Base-by-base conservation (phyloP, 2,329 filamentous ascomycete genomes). In the Pseudogymnoascus sp. region DNA sequence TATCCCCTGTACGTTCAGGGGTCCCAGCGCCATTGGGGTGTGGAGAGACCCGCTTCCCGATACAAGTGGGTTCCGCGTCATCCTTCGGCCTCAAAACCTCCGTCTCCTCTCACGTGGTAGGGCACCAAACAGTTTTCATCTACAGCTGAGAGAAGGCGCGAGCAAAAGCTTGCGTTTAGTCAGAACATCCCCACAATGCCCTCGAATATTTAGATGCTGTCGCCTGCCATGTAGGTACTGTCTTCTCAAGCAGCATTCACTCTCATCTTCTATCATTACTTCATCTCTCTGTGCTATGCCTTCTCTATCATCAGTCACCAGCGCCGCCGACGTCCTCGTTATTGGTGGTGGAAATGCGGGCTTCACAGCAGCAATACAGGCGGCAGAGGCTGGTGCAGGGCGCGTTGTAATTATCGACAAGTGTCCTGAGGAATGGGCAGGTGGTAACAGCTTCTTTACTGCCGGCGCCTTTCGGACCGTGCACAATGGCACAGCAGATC, bases 331-430 rank as follows among this genome's bases (percentile, higher is more conserved):
- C 64, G 74, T 81, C 3, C 66, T 89, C 5, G 79, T 89, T 5
- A 75, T 86, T 33, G 86, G 87, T 18, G 79, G 81, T 60, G 86
- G 86, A 60, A 88, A 88, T 68, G 86, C 87, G 14, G 87, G 86
- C 12, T 84, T 88, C 72, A 28, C 79, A 76, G 80, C 86, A 2
- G 85, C 85, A 7, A 76, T 82, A 6, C 81, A 84, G 0, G 84
- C 86, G 2, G 76, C 77, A 1, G 73, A 85, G 65, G 68, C 75
- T 59, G 78, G 80, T 4, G 76, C 77, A 2, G 63, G 66, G 23
- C 67, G 71, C 0, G 79, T 88, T 3, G 1, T 87, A 82, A 69
- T 69, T 1, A 67, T 68, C 4, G 67, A 69, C 33, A 68, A 67
- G 61, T 68, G 65, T 18, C 67, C 67, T 3, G 41, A 61, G 52